A percentile compares a stretch with the other conserved stretches of the same genome.
Evolutionary conservation across 2,329 filamentous ascomycete species (phyloP).

Genomic region (Talaromyces sp.): DNA sequence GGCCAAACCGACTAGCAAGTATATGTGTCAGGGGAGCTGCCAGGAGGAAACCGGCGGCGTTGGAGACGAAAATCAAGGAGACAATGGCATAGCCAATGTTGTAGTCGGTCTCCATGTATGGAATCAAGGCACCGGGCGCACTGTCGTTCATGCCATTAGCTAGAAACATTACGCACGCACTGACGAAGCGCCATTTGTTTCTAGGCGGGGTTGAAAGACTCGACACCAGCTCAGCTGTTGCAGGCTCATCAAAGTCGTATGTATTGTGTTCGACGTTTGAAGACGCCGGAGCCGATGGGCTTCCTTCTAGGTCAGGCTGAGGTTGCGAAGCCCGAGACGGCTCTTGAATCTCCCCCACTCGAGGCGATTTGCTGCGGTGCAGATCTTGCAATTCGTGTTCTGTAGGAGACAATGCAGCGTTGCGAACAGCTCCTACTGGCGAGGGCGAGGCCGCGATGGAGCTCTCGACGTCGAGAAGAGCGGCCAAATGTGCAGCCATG

Average conservation of each 20-base stretch:
- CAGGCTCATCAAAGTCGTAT: not conserved
- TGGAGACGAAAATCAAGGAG: constrained; percentile 75
- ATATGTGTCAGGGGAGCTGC: constrained; percentile 65
- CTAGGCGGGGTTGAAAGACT: constrained; percentile 39
- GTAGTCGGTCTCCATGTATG: constrained; percentile 74
- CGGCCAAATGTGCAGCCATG: constrained; percentile 24
- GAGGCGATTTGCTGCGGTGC: constrained; percentile 3
- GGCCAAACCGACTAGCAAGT: constrained; percentile 58
- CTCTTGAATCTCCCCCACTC: constrained; percentile 6
- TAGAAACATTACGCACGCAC: constrained; percentile 61
- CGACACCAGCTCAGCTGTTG: constrained; percentile 17
- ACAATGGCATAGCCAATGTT: constrained; percentile 71
- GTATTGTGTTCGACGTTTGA: constrained; percentile 1
- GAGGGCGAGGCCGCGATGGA: constrained; percentile 29
- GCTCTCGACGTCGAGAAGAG: constrained; percentile 40
- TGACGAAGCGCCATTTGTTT: constrained; percentile 65
- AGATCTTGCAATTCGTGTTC: constrained; percentile 19
- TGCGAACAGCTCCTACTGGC: constrained; percentile 26
- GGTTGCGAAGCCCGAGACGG: not conserved
- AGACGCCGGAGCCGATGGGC: constrained; percentile 14
- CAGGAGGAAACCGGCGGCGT: constrained; percentile 69
- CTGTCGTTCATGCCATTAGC: constrained; percentile 69
- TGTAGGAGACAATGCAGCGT: constrained; percentile 18
- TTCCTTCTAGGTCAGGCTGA: constrained; percentile 19
- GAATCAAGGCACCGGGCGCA: constrained; percentile 71